Percentiles rank a stretch among this genome's conserved stretches.
phyloP scores from a whole-genome alignment of 805 yeast genomes.

The Ogataea ramenticola region DNA sequence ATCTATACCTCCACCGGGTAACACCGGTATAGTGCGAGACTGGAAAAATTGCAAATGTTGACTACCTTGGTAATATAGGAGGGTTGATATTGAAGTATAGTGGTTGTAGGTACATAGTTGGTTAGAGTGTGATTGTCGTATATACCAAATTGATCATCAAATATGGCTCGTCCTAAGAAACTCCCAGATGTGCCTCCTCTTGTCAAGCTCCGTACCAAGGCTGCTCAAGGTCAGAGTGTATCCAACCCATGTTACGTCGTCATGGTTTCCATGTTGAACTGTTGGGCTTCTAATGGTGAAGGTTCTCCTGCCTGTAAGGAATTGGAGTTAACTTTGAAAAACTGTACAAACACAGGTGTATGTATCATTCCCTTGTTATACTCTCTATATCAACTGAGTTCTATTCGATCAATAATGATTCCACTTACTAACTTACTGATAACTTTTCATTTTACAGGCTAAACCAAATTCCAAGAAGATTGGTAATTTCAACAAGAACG shows the following conservation, averaged over 20 bases:
- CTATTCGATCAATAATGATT: no score
- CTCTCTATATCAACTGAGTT: no score
- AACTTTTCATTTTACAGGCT: slow-evolving; percentile 4
- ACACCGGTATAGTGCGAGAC: no score
- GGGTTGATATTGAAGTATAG: no score
- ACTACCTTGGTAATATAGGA: no score
- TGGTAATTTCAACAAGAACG: slow-evolving; percentile 40
- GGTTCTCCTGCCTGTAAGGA: slow-evolving; percentile 60
- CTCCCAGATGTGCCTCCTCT: slow-evolving; percentile 52
- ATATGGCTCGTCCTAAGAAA: slow-evolving; percentile 9
- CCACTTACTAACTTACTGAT: no score
- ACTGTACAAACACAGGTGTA: slow-evolving; percentile 52
- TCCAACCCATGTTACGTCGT: slow-evolving; percentile 71
- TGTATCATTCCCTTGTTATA: background rate
- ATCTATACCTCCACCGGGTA: no score
- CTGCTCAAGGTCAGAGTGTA: slow-evolving; percentile 47
- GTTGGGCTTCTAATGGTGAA: slow-evolving; percentile 96
- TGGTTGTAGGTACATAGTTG: no score
- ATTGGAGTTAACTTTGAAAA: slow-evolving; percentile 62
- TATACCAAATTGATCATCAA: background rate
- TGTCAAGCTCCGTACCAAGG: slow-evolving; percentile 65
- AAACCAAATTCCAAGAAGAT: slow-evolving; percentile 31
- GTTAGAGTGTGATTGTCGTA: no score
- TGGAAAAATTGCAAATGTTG: no score
- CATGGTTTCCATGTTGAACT: slow-evolving; percentile 80